These are phyloP conservation scores for Datura wrightii DNA, from an alignment of 257 asterid species.

Conservation along the genomic window DNA sequence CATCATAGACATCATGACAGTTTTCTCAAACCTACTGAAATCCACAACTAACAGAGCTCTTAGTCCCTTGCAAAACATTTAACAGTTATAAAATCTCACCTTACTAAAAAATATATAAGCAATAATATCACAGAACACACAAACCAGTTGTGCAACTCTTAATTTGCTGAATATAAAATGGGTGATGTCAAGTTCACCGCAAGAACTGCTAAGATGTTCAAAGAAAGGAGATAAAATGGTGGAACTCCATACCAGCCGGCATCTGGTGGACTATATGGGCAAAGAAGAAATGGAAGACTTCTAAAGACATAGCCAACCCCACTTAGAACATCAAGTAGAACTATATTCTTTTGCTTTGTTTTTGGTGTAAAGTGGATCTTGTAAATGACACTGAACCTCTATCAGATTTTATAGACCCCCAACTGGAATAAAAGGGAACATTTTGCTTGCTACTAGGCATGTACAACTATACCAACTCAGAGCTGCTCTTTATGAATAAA, in stretches of 20 bases:
- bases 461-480: conserved; percentile 1
- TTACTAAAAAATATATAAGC: background rate
- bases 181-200: background rate
- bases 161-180: background rate
- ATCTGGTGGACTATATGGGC: conserved; percentile 17
- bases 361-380: background rate
- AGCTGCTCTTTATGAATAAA: background rate
- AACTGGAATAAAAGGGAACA: background rate
- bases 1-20: background rate
- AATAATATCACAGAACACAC: background rate
- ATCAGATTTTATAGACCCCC: background rate
- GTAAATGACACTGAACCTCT: background rate
- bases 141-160: background rate
- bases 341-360: background rate
- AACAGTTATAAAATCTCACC: background rate
- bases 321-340: background rate
- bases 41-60: background rate
- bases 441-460: background rate
- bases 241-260: background rate
- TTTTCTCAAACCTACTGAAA: conserved; percentile 6
- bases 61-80: background rate
- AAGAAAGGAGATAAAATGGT: background rate
- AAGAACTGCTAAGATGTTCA: background rate
- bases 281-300: background rate
- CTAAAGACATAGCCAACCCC: background rate